Evolutionary conservation across 345 rosid genomes (phyloP), one percentile per base, ranked within the genome.

Genomic region (Brassica nigra): DNA sequence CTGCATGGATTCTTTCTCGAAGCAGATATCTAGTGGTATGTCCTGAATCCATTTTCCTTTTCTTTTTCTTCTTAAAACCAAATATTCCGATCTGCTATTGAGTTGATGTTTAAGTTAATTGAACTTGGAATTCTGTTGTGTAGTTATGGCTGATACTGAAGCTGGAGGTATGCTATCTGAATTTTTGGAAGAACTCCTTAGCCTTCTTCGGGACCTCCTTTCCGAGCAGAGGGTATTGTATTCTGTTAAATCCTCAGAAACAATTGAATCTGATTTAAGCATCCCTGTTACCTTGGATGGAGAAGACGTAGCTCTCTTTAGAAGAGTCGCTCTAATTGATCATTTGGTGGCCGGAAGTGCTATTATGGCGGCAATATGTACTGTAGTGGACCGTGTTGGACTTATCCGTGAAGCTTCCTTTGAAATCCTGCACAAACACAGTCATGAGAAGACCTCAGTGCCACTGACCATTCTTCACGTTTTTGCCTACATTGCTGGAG

Each of bases 391-490:
- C 78, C 70, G 66, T 33, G 36, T 84, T 59, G 87, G 80, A 76
- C 82, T 81, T 82, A 64, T 88, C 65, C 88, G 83, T 39, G 92
- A 88, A 84, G 86, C 87, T 74, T 90, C 90, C 36, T 89, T 81
- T 82, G 88, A 85, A 64, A 83, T 95, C 81, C 77, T 87, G 29
- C 64, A 72, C 57, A 52, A 15, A n/a, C 57, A 52, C 59, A 70
- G 62, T 49, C 83, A 66, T 68, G 86, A 88, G 82, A 72, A 76
- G 5, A 72, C 84, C 57, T 82, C 85, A 9, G 61, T 74, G 77
- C 74, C 84, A 75, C 86, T 95, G 73, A 80, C 81, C 20, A 79
- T 93, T 81, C 92, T 95, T 83, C 99, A 93, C 68, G 77, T 89
- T 76, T 87, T 93, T 84, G 92, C 92, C 76, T 83, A 80, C 79